Base-by-base conservation (phyloP, 1,139 yeast genomes). In the Protomyces macrosporus region DNA sequence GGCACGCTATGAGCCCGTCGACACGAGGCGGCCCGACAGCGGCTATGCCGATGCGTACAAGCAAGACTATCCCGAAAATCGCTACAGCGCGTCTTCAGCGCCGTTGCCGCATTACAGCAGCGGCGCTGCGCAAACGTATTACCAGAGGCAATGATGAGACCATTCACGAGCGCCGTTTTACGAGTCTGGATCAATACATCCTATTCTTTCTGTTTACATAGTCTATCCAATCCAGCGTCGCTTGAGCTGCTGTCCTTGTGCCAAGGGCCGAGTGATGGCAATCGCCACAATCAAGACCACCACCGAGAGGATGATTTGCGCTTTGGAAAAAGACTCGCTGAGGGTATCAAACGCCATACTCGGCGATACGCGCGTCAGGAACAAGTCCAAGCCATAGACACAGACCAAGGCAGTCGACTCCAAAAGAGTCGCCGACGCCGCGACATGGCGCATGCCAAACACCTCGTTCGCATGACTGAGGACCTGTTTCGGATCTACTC, bases 351-450 rank as follows among this genome's bases (percentile, higher is more conserved):
- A 91, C 59, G 90, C 88, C 63, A 83, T 82, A 0, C 97, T 89
- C 0, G 98, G 97, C 63, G 88, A 83, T 32, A 88, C 79, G 62
- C 84, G 78, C 0, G 95, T 86, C 72, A 91, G 88, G 76, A 88
- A 91, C 30, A 87, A 75, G 72, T 89, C 96, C 3, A 70, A 65
- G 45, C 89, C 90, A 62, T 82, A 76, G 33, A 83, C 81, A 68
- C 95, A 86, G 1, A 90, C 81, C 45, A 88, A 79, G 1, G 87
- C 79, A 0, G 98, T 90, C 1, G 96, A 88, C 74, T 93, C 98
- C 65, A 90, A 77, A 55, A 83, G 80, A 0, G 97, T 87, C 1
- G 93, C 84, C 40, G 79, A 76, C 1, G 88, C 78, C 34, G 84
- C 74, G 1, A 76, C 68, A 4, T 61, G 40, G 23, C 73, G 68